phyloP scores from a whole-genome alignment of 768 basidiomycete species.

The Xanthoconium purpureum region DNA sequence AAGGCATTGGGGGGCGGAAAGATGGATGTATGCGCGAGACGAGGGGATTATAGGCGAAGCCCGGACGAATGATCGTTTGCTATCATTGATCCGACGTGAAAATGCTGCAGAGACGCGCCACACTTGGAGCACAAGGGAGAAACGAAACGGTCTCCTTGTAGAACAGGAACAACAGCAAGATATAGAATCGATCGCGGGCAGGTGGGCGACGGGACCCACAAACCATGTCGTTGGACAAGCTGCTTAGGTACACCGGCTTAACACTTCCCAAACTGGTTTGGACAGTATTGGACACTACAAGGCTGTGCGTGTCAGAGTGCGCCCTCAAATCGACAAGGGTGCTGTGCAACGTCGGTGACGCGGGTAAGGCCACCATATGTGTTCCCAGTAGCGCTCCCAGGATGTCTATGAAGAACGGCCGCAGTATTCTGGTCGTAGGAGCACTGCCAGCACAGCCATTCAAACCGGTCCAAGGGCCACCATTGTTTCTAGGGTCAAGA shows the following conservation, averaged over 20 bases:
- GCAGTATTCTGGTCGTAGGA: background rate
- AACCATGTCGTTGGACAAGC: conserved; percentile 2
- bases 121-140: conserved; percentile 10
- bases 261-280: conserved; percentile 14
- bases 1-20: conserved; percentile 10
- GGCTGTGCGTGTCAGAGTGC: conserved; percentile 2
- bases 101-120: background rate
- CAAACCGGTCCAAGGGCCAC: too few relatives aligned
- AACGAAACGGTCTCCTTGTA: background rate
- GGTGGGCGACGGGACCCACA: conserved; percentile 22
- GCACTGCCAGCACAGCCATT: background rate
- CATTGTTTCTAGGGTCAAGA: too few relatives aligned
- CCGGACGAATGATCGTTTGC: background rate
- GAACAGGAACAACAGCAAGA: background rate
- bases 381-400: too few relatives aligned
- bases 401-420: too few relatives aligned
- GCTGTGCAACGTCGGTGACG: background rate
- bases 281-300: conserved; percentile 2
- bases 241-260: conserved; percentile 6
- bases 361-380: background rate
- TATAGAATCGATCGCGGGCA: background rate
- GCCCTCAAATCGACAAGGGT: background rate
- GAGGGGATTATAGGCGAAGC: background rate
- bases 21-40: conserved; percentile 5
- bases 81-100: background rate